A percentile compares a stretch with the other conserved stretches of the same genome.
Evolutionary conservation across 2,329 filamentous ascomycete species (phyloP).

Genomic region (Escovopsis sp.): DNA sequence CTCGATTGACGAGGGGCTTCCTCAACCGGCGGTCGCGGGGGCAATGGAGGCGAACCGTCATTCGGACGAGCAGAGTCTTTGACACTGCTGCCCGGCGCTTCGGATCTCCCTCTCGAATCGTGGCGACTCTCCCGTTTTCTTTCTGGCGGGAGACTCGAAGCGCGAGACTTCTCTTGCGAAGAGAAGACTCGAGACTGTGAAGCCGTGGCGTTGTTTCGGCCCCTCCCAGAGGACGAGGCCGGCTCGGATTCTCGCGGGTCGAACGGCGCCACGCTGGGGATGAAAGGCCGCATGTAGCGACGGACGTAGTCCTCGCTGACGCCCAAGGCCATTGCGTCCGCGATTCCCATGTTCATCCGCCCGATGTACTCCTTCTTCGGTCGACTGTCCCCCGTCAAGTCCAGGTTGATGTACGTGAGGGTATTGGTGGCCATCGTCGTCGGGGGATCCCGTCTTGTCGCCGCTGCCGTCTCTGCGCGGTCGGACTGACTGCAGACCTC

Average conservation of each 20-base stretch:
- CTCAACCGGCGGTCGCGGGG: conserved; percentile 13
- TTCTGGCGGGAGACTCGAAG: conserved; percentile 6
- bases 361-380: conserved; percentile 25
- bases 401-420: conserved; percentile 24
- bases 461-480: conserved; percentile 6
- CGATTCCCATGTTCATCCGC: conserved; percentile 23
- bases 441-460: conserved; percentile 9
- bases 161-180: conserved; percentile 10
- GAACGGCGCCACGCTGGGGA: conserved; percentile 11
- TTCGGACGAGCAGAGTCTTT: conserved; percentile 4
- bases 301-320: conserved; percentile 20
- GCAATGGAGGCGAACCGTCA: conserved; percentile 9
- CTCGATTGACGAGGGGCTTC: conserved; percentile 6
- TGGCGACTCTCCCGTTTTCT: conserved; percentile 2
- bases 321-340: conserved; percentile 20
- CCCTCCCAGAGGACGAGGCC: not conserved
- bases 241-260: not conserved
- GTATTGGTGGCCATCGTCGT: conserved; percentile 17
- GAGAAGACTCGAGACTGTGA: conserved; percentile 11
- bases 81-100: not conserved
- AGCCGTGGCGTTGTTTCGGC: conserved; percentile 5
- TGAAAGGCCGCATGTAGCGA: conserved; percentile 21
- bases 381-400: conserved; percentile 16
- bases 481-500: conserved; percentile 12
- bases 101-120: conserved; percentile 1